phyloP scores from a whole-genome alignment of 352 stramenopile species.

The Phytopythium mirpurense region DNA sequence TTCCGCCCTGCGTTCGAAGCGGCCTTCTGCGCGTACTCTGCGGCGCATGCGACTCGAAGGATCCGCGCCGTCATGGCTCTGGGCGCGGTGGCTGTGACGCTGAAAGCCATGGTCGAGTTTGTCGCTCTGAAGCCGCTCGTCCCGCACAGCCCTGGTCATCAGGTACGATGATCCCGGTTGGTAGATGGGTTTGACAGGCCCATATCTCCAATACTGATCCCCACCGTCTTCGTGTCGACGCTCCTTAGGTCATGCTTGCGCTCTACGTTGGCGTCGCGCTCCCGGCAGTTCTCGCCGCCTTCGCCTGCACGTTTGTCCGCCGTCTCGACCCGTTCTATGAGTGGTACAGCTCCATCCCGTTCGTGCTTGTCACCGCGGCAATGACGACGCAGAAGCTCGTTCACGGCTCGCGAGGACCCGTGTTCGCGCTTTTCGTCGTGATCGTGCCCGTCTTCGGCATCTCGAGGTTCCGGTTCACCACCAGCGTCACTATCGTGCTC shows the following conservation, averaged over 20 bases:
- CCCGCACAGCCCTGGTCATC: neutral
- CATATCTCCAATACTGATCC: neutral
- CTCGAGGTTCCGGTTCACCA: conserved; percentile 34
- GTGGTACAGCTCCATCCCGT: conserved; percentile 24
- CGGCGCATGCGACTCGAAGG: conserved; percentile 20
- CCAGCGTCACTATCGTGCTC: conserved; percentile 21
- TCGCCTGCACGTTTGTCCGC: conserved; percentile 18
- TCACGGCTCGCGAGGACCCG: conserved; percentile 17
- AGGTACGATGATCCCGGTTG: neutral
- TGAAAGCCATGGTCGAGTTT: conserved; percentile 23
- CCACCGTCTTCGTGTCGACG: neutral
- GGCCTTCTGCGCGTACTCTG: conserved; percentile 20
- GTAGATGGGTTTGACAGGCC: neutral
- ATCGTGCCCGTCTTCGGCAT: conserved; percentile 41
- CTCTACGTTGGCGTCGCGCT: conserved; percentile 18
- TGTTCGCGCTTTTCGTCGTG: conserved; percentile 35
- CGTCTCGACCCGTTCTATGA: conserved; percentile 22
- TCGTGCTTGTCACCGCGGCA: conserved; percentile 20
- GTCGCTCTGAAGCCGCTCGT: conserved; percentile 1
- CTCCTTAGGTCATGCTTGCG: conserved; percentile 11
- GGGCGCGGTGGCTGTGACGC: conserved; percentile 20
- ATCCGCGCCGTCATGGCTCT: conserved; percentile 32
- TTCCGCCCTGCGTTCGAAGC: conserved; percentile 28
- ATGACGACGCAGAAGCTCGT: conserved; percentile 34
- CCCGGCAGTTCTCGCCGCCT: conserved; percentile 9